Evolutionary conservation across 1,284 basidiomycete species (phyloP), one percentile per base, ranked within the genome.

Genomic region (Mycena sp.): DNA sequence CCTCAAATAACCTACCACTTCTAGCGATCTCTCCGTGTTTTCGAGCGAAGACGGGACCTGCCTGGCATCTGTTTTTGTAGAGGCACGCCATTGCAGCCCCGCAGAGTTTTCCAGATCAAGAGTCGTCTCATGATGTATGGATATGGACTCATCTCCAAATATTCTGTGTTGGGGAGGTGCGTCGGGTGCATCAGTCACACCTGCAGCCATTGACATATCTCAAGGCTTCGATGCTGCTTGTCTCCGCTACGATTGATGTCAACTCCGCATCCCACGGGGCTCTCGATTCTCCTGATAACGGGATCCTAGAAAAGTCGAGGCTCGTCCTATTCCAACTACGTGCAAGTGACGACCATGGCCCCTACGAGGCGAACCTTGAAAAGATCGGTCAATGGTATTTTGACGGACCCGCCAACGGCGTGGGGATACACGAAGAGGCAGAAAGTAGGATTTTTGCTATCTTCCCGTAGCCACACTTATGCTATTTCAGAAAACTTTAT

Each of bases 311-410:
- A 52, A 76, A 76, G 51, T 80, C 85, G 54, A 79, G 82, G 48
- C 65, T 85, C 2, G 79, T 78, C 0, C 65, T 88, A 4, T 82
- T 87, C 64, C 82, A 85, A 61, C 71, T 84, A 19, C 74, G 77
- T 29, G 71, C 76, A 2, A 77, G 74, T 12, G 74, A 79, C 11
- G 68, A 77, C 21, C 71, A 71, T 9, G 75, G 76, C 3, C 73
- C 80, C 3, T 72, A 77, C 5, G 78, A 80, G 23, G 71, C 81
- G 1, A 71, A 66, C 21, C 77, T 91, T 2, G 78, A 81, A 59
- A 79, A 79, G 49, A 64, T 87, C 14, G 85, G 85, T 5, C 83
- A 86, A 38, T 89, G 87, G 87, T 71, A 78, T 35, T 71, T 86
- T 6, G 81, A 85, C 52, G 84, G 86, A 7, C 77, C 79, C 16